phyloP scores from a whole-genome alignment of 2,329 filamentous ascomycete genomes.

The Microdochium bolleyi region DNA sequence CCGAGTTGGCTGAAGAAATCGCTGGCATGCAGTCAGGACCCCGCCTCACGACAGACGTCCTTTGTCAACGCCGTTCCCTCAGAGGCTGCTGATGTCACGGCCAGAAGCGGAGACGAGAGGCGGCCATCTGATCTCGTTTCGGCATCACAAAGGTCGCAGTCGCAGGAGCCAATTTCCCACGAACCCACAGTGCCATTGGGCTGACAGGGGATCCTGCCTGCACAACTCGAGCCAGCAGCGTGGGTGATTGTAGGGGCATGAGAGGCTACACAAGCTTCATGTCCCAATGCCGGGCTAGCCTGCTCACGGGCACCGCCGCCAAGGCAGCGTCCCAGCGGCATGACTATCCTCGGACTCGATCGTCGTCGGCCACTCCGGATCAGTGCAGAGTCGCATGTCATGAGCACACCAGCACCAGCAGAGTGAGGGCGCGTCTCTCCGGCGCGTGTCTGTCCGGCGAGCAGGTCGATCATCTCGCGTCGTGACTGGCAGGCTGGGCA shows the following conservation, averaged over 20 bases:
- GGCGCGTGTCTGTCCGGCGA: too few species aligned
- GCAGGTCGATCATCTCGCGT: too few species aligned
- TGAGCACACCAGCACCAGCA: too few species aligned
- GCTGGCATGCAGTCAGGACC: too few species aligned
- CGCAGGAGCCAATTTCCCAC: neutral
- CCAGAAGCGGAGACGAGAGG: neutral
- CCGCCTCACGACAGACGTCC: too few species aligned
- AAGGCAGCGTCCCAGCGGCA: neutral
- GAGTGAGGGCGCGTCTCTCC: too few species aligned
- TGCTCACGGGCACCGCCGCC: neutral
- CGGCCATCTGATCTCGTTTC: neutral
- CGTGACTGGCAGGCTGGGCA: too few species aligned
- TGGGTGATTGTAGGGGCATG: neutral
- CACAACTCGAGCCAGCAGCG: neutral
- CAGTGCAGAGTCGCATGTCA: neutral
- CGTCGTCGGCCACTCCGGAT: neutral
- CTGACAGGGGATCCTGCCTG: neutral
- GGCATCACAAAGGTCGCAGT: neutral
- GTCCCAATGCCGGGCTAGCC: neutral
- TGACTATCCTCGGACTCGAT: neutral
- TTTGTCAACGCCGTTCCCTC: too few species aligned
- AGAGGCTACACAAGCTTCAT: slow-evolving; percentile 1
- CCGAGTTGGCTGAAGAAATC: too few species aligned
- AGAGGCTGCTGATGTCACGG: too few species aligned
- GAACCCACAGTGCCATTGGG: neutral